These are phyloP conservation scores for Reticulomyxa filosa DNA, from an alignment of 78 protist genomes.

Conservation along the genomic window DNA sequence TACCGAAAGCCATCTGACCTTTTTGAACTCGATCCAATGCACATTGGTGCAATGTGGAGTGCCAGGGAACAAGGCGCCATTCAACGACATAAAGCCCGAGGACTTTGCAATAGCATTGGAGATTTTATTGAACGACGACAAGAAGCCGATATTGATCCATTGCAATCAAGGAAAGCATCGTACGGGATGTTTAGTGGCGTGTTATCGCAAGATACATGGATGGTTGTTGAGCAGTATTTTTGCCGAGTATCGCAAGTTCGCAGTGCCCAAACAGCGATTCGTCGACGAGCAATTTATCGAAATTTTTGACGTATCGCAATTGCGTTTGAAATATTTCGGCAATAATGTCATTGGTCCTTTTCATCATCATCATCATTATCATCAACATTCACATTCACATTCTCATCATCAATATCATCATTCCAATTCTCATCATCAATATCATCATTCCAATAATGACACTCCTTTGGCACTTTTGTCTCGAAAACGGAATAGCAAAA, in stretches of 20 bases:
- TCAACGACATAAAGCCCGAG: neutral
- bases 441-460: too few relatives aligned
- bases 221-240: slow-evolving; percentile 39
- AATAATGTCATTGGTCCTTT: too few relatives aligned
- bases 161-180: slow-evolving; percentile 39
- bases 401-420: too few relatives aligned
- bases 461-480: too few relatives aligned
- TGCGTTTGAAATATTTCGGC: too few relatives aligned
- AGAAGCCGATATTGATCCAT: slow-evolving; percentile 19
- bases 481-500: too few relatives aligned
- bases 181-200: slow-evolving; percentile 73
- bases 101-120: neutral
- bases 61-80: slow-evolving; percentile 22
- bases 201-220: slow-evolving; percentile 42
- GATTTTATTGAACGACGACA: neutral
- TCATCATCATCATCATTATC: too few relatives aligned
- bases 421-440: too few relatives aligned
- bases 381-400: too few relatives aligned
- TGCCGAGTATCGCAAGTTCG: slow-evolving; percentile 63
- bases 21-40: neutral
- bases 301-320: slow-evolving; percentile 28
- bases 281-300: slow-evolving; percentile 74
- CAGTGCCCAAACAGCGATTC: slow-evolving; percentile 52
- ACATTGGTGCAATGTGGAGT: neutral
- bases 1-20: neutral